Evolutionary conservation across 1,284 basidiomycete species (phyloP).

Genomic region (Volvariella surrecta): DNA sequence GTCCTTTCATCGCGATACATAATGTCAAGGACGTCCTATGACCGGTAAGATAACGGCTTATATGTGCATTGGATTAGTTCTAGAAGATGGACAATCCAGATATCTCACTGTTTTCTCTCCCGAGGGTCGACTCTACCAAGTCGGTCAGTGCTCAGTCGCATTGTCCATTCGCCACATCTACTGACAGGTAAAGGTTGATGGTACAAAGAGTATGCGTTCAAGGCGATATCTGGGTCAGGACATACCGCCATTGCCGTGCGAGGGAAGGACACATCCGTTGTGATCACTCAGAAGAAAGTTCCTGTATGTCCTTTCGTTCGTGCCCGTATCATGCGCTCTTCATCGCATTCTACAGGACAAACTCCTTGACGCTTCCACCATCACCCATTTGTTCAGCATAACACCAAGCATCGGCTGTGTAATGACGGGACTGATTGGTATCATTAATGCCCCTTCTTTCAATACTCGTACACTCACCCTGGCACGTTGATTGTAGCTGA

Average conservation of each 20-base stretch:
- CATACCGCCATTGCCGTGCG: constrained; percentile 91
- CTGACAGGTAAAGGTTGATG: neutral
- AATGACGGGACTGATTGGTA: constrained; percentile 93
- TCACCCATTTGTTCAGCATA: constrained; percentile 95
- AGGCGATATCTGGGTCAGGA: constrained; percentile 95
- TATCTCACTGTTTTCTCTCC: constrained; percentile 93
- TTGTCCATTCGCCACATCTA: constrained; percentile 2
- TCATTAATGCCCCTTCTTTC: constrained; percentile 19
- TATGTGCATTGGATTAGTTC: neutral
- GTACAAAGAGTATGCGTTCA: constrained; percentile 94
- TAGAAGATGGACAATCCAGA: constrained; percentile 26
- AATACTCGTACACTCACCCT: constrained; percentile 5
- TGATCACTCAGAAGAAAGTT: constrained; percentile 98
- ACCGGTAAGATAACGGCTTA: constrained; percentile 37
- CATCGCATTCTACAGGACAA: constrained; percentile 66
- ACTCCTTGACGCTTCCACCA: constrained; percentile 89
- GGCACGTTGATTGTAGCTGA: constrained; percentile 55
- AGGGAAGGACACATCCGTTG: constrained; percentile 91
- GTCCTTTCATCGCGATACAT: constrained; percentile 14
- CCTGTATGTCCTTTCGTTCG: constrained; percentile 53
- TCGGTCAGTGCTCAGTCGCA: constrained; percentile 54
- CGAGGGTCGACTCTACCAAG: constrained; percentile 93
- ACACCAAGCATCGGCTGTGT: constrained; percentile 97
- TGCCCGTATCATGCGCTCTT: constrained; percentile 1
- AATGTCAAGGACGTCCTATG: constrained; percentile 83